Base-by-base conservation (phyloP, 2,329 filamentous ascomycete species). In the Cladosporium oxysporum region DNA sequence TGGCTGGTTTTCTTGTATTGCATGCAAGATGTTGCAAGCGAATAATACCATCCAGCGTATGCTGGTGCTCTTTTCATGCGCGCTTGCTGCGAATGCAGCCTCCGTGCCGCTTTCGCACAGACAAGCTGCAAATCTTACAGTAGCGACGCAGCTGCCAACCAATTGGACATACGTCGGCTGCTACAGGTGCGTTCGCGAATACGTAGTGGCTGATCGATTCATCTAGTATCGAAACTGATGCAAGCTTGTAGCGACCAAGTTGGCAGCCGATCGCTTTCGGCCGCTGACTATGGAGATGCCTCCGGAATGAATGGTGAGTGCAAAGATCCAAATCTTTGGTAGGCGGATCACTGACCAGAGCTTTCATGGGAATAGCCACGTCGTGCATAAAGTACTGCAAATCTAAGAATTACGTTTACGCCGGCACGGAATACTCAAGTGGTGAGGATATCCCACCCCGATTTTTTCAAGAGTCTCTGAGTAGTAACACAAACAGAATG, bases 91-190 rank as follows among this genome's bases (percentile, higher is more conserved):
- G n/a, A 28, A 61, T 33, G 41, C 41, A 21, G 26, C 26, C 23
- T 31, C 41, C 41, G 41, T 31, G 14, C 47, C 58, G 23, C 41
- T 44, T 35, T n/a, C n/a, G 58, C 58, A 44, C 23, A 26, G 58
- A n/a, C 58, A 61, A 18, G 58, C 58, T 61, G 37, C 41, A 31
- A 29, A 61, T 31, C 26, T 50, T 21, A 47, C 58, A 29, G 47
- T 50, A 31, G 61, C 61, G 29, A 26, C 61, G 28, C 8, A 29
- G 18, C 63, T 72, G 10, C 69, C 69, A 12, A 63, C 66, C 4
- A 67, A 67, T 52, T 72, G 71, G 71, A 70, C 67, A 14, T 71
- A 71, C 53, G 61, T 68, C 14, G 71, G 71, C 12, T 72, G 71
- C 61, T 72, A 69, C 58, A 68, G 67, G 70, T 70, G 57, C 49